Evolutionary conservation across 208 protist species (phyloP).

Genomic region (Acanthamoeba triangularis): DNA sequence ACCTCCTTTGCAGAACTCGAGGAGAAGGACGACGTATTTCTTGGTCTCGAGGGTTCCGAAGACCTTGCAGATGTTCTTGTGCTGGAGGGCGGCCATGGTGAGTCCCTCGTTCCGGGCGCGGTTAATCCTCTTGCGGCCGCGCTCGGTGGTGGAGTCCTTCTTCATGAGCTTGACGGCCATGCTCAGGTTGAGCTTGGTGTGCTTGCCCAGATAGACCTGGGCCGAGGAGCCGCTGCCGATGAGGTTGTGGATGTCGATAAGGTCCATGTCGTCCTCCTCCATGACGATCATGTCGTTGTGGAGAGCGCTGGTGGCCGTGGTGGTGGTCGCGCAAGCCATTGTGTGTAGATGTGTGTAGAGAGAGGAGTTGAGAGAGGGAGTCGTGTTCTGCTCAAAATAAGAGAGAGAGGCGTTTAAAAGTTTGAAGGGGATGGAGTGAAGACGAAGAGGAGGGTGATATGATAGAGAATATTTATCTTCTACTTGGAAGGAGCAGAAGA

Average conservation of each 20-base stretch:
- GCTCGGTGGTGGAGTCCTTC: conserved; percentile 30
- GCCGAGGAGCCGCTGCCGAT: conserved; percentile 37
- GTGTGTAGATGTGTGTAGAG: background rate
- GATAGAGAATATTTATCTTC: too few relatives aligned
- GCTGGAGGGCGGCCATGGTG: conserved; percentile 23
- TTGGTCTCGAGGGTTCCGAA: conserved; percentile 35
- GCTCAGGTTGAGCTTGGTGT: conserved; percentile 44
- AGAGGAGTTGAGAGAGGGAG: background rate
- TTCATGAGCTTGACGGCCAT: conserved; percentile 54
- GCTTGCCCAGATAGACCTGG: conserved; percentile 36
- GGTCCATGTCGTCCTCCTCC: conserved; percentile 29
- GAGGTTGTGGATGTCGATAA: conserved; percentile 32
- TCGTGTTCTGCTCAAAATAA: background rate
- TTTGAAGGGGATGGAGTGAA: background rate
- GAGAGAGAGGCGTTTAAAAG: background rate
- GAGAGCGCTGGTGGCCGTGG: background rate
- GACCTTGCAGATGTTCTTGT: conserved; percentile 22
- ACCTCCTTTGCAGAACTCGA: conserved; percentile 52
- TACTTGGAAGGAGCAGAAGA: too few relatives aligned
- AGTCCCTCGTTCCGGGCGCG: conserved; percentile 8
- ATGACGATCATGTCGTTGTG: conserved; percentile 7
- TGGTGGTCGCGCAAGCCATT: background rate
- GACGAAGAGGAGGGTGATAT: background rate
- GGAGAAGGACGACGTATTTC: conserved; percentile 38
- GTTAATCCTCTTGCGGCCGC: background rate